Evolutionary conservation across 2,329 filamentous ascomycete genomes (phyloP).

Genomic region (Botrytis paeoniae): DNA sequence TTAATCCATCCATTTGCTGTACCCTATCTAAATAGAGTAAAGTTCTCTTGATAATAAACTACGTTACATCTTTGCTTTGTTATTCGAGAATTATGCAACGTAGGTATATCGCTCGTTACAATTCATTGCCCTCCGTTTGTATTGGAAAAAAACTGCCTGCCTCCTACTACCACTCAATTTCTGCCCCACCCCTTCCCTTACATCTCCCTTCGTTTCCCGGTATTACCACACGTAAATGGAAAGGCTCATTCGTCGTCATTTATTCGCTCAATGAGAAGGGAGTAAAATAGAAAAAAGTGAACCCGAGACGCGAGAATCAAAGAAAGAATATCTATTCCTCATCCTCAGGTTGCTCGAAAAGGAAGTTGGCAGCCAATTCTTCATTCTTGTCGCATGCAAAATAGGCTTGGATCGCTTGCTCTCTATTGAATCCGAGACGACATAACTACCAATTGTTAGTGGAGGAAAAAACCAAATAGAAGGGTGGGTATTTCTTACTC

Average conservation of each 20-base stretch:
- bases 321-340: constrained; percentile 48
- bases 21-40: neutral
- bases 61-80: neutral
- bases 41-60: neutral
- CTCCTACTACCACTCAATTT: constrained; percentile 5
- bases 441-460: constrained; percentile 61
- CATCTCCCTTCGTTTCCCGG: neutral
- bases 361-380: constrained; percentile 94
- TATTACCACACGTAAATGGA: constrained; percentile 14
- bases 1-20: neutral
- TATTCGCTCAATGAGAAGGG: constrained; percentile 12
- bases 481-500: constrained; percentile 55
- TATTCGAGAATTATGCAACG: neutral
- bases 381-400: constrained; percentile 99
- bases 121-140: neutral
- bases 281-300: constrained; percentile 6
- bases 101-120: neutral
- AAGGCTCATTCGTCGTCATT: constrained; percentile 3
- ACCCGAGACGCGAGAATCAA: constrained; percentile 19
- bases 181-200: neutral
- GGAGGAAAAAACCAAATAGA: neutral
- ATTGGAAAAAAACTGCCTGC: neutral
- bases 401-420: constrained; percentile 95
- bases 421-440: constrained; percentile 86
- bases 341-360: constrained; percentile 95